Percentiles rank a stretch among this genome's conserved stretches.
Evolutionary conservation across 2,329 filamentous ascomycete species (phyloP).

Genomic region (Furcasterigmium furcatum): DNA sequence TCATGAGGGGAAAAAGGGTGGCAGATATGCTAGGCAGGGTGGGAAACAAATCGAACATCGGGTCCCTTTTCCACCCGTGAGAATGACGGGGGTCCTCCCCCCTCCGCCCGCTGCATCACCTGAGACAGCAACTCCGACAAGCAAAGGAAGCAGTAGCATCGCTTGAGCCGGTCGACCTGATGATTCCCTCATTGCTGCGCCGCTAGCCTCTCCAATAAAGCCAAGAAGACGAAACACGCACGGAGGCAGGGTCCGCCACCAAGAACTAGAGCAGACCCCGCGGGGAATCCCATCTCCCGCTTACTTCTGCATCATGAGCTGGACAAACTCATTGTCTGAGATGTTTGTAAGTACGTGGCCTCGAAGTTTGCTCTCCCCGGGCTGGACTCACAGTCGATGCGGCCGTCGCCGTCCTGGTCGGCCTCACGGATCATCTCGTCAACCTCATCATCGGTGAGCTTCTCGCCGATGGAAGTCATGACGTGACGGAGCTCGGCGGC

Average conservation of each 20-base stretch:
- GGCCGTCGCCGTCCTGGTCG: conserved; percentile 84
- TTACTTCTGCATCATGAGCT: conserved; percentile 96
- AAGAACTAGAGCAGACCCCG: neutral
- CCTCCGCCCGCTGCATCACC: no score
- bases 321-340: conserved; percentile 85
- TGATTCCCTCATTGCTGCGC: neutral
- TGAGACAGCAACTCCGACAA: neutral
- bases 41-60: no score
- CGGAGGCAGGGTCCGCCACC: neutral
- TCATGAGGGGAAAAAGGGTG: no score
- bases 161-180: neutral
- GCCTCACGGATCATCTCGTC: conserved; percentile 93
- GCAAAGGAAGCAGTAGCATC: neutral
- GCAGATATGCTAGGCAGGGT: no score
- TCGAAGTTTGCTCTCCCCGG: neutral
- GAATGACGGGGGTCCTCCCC: no score
- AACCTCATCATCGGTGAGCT: conserved; percentile 86
- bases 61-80: no score
- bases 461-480: conserved; percentile 91
- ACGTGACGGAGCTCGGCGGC: conserved; percentile 84
- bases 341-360: neutral
- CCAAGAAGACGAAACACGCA: neutral
- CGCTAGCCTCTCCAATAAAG: neutral
- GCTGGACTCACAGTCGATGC: conserved; percentile 71
- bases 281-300: neutral